A percentile compares a stretch with the other conserved stretches of the same genome.
These are phyloP conservation scores for Suhomyces bolitotheri DNA, from an alignment of 1,139 yeast genomes.

Conservation along the genomic window DNA sequence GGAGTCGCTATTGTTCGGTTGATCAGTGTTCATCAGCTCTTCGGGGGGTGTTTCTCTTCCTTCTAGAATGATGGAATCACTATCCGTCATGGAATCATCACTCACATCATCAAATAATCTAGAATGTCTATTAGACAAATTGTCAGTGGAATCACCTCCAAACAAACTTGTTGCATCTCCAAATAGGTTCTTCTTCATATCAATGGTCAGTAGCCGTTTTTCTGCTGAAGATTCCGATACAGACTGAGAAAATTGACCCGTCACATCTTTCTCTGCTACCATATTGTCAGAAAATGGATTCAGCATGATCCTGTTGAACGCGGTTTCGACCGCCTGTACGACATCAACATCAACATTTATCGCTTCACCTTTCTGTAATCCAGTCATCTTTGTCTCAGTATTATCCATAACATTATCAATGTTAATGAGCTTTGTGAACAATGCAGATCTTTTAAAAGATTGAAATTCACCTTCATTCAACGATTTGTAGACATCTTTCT, in stretches of 20 bases:
- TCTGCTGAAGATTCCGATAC: slow-evolving; percentile 3
- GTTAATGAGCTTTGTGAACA: slow-evolving; percentile 39
- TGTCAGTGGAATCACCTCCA: slow-evolving; percentile 20
- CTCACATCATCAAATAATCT: slow-evolving; percentile 39
- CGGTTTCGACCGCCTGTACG: slow-evolving; percentile 67
- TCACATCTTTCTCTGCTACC: neutral
- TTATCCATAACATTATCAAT: slow-evolving; percentile 13
- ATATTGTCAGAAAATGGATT: slow-evolving; percentile 11
- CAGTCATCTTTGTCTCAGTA: slow-evolving; percentile 14
- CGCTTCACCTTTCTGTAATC: slow-evolving; percentile 13
- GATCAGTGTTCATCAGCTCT: slow-evolving; percentile 9
- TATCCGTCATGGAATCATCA: slow-evolving; percentile 37
- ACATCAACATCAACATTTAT: slow-evolving; percentile 51
- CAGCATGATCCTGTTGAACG: slow-evolving; percentile 62
- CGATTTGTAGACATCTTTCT: slow-evolving; percentile 48
- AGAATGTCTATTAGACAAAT: slow-evolving; percentile 22
- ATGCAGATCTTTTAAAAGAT: slow-evolving; percentile 49
- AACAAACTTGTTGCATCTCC: slow-evolving; percentile 35
- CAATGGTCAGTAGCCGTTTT: slow-evolving; percentile 17
- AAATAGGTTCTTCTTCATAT: slow-evolving; percentile 37
- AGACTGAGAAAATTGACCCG: neutral
- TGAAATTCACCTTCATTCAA: slow-evolving; percentile 54
- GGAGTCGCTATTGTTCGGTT: slow-evolving; percentile 22
- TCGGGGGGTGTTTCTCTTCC: slow-evolving; percentile 23
- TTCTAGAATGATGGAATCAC: slow-evolving; percentile 25